Conservation (phyloP, 805 yeast genomes). For the Ogataea nitratoaversa region DNA sequence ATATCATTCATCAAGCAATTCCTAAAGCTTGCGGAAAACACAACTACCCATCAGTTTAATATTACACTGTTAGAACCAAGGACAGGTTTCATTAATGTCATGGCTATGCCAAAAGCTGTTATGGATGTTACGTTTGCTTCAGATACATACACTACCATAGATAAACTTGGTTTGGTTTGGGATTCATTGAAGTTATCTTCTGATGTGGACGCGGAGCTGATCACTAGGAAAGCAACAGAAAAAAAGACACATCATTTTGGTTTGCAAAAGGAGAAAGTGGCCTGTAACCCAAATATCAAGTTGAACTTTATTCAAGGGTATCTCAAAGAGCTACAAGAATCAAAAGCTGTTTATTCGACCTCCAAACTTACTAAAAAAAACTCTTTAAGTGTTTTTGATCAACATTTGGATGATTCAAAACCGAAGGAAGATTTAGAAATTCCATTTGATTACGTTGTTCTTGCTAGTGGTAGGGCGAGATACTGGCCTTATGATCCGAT, state of each 20-base stretch:
- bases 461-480: slow-evolving; percentile 48
- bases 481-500: slow-evolving; percentile 52
- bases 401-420: background rate
- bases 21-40: slow-evolving; percentile 1
- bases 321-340: background rate
- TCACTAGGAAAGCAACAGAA: no score
- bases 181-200: slow-evolving; percentile 6
- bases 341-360: background rate
- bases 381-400: background rate
- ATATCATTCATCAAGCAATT: slow-evolving; percentile 7
- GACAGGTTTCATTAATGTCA: slow-evolving; percentile 36
- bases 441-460: slow-evolving; percentile 43
- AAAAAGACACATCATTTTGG: background rate
- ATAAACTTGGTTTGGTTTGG: slow-evolving; percentile 6
- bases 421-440: slow-evolving; percentile 11
- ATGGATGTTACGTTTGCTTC: slow-evolving; percentile 34
- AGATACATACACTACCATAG: slow-evolving; percentile 6
- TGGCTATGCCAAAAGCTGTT: slow-evolving; percentile 37
- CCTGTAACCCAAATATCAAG: slow-evolving; percentile 8
- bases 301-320: slow-evolving; percentile 4
- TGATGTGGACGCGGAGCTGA: background rate
- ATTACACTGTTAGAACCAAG: slow-evolving; percentile 37
- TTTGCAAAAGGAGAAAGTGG: slow-evolving; percentile 1
- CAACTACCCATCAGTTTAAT: slow-evolving; percentile 14
- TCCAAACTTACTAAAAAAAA: background rate